Percentiles rank a stretch among this genome's conserved stretches.
phyloP scores from a whole-genome alignment of 305 asterid species.

The Solanum hybrid region DNA sequence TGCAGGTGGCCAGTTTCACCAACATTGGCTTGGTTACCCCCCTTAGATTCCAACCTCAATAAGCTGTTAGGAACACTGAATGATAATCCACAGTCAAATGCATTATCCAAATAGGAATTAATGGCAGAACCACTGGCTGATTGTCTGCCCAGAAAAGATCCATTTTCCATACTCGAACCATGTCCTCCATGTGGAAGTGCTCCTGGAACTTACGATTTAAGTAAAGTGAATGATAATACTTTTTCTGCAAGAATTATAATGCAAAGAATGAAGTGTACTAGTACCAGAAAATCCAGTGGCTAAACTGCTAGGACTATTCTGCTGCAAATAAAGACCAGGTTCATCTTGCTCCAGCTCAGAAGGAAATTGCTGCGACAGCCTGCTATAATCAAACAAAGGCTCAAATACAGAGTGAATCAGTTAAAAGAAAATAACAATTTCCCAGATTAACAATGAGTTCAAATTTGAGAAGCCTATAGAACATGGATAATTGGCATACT shows the following conservation, averaged over 20 bases:
- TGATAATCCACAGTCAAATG: conserved; percentile 51
- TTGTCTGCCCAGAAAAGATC: conserved; percentile 35
- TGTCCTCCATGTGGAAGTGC: conserved; percentile 42
- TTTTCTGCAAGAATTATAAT: conserved; percentile 12
- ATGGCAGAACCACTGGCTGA: conserved; percentile 43
- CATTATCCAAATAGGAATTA: conserved; percentile 45
- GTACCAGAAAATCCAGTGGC: conserved; percentile 72
- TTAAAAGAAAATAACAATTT: conserved; percentile 6
- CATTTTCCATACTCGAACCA: conserved; percentile 37
- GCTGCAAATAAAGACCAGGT: conserved; percentile 44
- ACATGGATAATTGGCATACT: not conserved
- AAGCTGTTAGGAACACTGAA: conserved; percentile 61
- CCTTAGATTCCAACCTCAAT: conserved; percentile 45
- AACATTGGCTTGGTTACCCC: conserved; percentile 48
- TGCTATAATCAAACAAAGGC: conserved; percentile 23
- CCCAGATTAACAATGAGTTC: not conserved
- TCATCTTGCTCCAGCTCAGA: conserved; percentile 68
- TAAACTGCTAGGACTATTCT: conserved; percentile 42
- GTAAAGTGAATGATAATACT: conserved; percentile 18
- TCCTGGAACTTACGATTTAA: conserved; percentile 28
- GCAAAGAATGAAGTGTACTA: conserved; percentile 10
- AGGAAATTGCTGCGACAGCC: conserved; percentile 50
- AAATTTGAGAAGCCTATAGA: not conserved
- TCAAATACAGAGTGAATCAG: not conserved
- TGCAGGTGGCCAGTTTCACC: conserved; percentile 46